Conservation (phyloP, 2,329 filamentous ascomycete species). For the Aureobasidium sp. region DNA sequence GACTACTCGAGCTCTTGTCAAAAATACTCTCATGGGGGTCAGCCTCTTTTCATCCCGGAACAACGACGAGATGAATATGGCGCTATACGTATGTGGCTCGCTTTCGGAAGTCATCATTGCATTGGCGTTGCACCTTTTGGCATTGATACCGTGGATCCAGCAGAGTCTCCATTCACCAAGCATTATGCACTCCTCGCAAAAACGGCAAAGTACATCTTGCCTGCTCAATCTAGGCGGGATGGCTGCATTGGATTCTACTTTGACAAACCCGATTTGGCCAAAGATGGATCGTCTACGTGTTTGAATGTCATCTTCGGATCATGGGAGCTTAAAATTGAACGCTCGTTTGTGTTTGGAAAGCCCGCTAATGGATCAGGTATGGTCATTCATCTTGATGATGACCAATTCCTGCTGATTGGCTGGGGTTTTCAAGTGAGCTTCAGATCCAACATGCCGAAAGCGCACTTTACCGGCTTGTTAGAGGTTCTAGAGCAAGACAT, state of each 20-base stretch:
- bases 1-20: slow-evolving; percentile 40
- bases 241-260: slow-evolving; percentile 39
- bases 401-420: slow-evolving; percentile 40
- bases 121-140: slow-evolving; percentile 37
- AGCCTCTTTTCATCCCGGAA: slow-evolving; percentile 48
- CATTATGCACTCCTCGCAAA: slow-evolving; percentile 37
- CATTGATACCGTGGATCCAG: slow-evolving; percentile 36
- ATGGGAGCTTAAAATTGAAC: slow-evolving; percentile 35
- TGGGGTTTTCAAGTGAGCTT: slow-evolving; percentile 39
- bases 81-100: slow-evolving; percentile 37
- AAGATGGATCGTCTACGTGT: slow-evolving; percentile 20
- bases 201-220: slow-evolving; percentile 32
- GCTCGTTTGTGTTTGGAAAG: slow-evolving; percentile 42
- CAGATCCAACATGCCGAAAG: slow-evolving; percentile 25
- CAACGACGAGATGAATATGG: slow-evolving; percentile 45
- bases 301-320: too few species aligned
- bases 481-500: slow-evolving; percentile 38
- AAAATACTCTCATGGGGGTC: slow-evolving; percentile 38
- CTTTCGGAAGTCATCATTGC: slow-evolving; percentile 36
- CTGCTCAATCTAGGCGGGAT: slow-evolving; percentile 32
- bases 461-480: slow-evolving; percentile 34
- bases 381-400: slow-evolving; percentile 32
- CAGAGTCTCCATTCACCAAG: slow-evolving; percentile 29
- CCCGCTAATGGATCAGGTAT: slow-evolving; percentile 37
- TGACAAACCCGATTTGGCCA: slow-evolving; percentile 27